Percentiles rank a stretch among this genome's conserved stretches.
phyloP scores from a whole-genome alignment of 2,329 filamentous ascomycete species.

The Penicillium sp. region DNA sequence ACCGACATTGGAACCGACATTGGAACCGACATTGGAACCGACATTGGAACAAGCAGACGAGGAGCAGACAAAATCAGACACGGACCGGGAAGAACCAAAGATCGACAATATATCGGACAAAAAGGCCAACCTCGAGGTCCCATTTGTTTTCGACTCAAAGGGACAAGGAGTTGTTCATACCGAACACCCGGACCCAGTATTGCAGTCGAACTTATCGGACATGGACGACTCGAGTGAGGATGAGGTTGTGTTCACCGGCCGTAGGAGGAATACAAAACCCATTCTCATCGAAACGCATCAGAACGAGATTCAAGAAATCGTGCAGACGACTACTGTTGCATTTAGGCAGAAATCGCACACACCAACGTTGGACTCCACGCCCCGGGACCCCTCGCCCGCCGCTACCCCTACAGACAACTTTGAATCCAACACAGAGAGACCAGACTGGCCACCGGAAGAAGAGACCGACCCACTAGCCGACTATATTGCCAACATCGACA shows the following conservation, averaged over 20 bases:
- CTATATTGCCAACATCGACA: constrained; percentile 43
- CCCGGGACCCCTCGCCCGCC: neutral
- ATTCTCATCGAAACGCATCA: constrained; percentile 15
- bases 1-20: constrained; percentile 31
- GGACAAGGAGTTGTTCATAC: constrained; percentile 31
- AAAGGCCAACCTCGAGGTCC: neutral
- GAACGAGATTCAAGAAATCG: constrained; percentile 15
- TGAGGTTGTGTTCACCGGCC: constrained; percentile 42
- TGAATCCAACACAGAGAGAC: constrained; percentile 6
- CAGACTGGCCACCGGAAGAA: constrained; percentile 42
- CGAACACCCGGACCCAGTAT: constrained; percentile 30
- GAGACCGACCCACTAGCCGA: constrained; percentile 47
- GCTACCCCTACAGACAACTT: neutral
- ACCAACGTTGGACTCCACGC: neutral
- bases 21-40: constrained; percentile 31
- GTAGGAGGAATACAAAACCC: constrained; percentile 24
- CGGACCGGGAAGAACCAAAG: constrained; percentile 5
- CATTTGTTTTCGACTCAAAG: constrained; percentile 40
- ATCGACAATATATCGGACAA: constrained; percentile 19
- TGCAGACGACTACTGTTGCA: neutral
- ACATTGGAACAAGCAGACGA: constrained; percentile 6
- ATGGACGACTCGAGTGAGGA: constrained; percentile 68
- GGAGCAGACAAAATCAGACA: neutral
- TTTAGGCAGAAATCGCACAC: neutral
- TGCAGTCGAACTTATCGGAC: constrained; percentile 28